Conservation (phyloP, 345 rosid genomes). For the Pugionium dolabratum region DNA sequence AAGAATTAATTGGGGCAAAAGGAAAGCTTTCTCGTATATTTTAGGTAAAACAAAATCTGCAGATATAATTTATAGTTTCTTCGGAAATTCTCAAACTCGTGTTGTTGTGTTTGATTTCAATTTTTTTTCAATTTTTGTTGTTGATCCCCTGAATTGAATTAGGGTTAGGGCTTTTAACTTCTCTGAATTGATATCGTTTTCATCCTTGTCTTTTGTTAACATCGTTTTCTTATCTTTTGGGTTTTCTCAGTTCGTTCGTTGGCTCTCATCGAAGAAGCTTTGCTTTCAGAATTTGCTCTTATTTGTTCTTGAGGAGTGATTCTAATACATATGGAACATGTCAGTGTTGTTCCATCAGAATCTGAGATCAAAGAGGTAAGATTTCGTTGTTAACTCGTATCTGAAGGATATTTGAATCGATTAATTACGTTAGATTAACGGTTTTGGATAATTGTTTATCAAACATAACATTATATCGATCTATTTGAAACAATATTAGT, state of each 20-base stretch:
- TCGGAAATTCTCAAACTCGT: background rate
- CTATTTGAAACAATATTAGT: background rate
- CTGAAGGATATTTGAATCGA: conserved; percentile 17
- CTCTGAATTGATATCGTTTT: background rate
- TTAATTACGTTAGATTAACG: background rate
- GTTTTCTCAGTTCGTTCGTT: conserved; percentile 26
- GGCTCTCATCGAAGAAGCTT: conserved; percentile 24
- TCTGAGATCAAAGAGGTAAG: conserved; percentile 65
- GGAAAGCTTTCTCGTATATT: background rate
- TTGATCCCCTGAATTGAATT: conserved; percentile 10
- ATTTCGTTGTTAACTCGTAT: conserved; percentile 22
- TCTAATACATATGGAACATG: conserved; percentile 25
- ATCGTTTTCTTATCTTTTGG: conserved; percentile 12
- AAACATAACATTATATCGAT: background rate
- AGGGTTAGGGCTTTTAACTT: conserved; percentile 5
- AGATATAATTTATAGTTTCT: background rate
- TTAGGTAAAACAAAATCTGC: conserved; percentile 18
- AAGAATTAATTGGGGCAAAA: conserved; percentile 12
- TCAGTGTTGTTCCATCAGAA: conserved; percentile 27
- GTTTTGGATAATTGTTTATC: background rate
- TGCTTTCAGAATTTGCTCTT: conserved; percentile 15
- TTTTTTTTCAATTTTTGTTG: conserved; percentile 9
- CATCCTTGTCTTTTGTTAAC: background rate
- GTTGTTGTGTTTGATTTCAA: conserved; percentile 2
- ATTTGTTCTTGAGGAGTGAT: conserved; percentile 14